Percentiles rank a stretch among this genome's conserved stretches.
Conservation (phyloP, 441 rosid species). For the Isatis lusitanica region DNA sequence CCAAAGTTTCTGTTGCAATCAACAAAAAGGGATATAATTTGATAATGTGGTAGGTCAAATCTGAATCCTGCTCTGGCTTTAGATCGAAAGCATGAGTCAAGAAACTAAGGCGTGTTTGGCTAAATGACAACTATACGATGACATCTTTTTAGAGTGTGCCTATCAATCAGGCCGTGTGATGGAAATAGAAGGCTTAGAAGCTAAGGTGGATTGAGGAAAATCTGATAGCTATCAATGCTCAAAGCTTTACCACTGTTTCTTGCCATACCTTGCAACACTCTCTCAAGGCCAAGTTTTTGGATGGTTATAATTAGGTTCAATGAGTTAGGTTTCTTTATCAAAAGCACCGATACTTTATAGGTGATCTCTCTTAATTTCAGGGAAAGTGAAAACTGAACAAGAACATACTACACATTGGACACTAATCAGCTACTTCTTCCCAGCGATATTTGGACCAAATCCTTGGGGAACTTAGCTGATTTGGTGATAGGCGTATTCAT, state of each 20-base stretch:
- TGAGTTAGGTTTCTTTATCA: not conserved
- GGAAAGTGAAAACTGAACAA: constrained; percentile 14
- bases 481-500: constrained; percentile 81
- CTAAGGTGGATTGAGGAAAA: too few species aligned
- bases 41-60: not conserved
- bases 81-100: not conserved
- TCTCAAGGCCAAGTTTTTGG: not conserved
- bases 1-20: not conserved
- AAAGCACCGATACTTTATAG: constrained; percentile 1
- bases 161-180: too few species aligned
- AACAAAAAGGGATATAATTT: not conserved
- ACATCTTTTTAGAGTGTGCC: too few species aligned
- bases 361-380: not conserved
- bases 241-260: too few species aligned
- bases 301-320: not conserved
- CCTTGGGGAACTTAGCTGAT: constrained; percentile 70
- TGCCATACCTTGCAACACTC: not conserved
- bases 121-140: too few species aligned
- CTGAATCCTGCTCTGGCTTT: not conserved
- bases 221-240: too few species aligned
- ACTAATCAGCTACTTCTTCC: constrained; percentile 48
- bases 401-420: not conserved
- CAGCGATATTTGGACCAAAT: constrained; percentile 68
- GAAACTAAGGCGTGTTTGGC: too few species aligned
- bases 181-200: too few species aligned